A percentile compares a stretch with the other conserved stretches of the same genome.
These are phyloP conservation scores for Achaetomium macrosporum DNA, from an alignment of 2,329 filamentous ascomycete genomes.

Conservation along the genomic window DNA sequence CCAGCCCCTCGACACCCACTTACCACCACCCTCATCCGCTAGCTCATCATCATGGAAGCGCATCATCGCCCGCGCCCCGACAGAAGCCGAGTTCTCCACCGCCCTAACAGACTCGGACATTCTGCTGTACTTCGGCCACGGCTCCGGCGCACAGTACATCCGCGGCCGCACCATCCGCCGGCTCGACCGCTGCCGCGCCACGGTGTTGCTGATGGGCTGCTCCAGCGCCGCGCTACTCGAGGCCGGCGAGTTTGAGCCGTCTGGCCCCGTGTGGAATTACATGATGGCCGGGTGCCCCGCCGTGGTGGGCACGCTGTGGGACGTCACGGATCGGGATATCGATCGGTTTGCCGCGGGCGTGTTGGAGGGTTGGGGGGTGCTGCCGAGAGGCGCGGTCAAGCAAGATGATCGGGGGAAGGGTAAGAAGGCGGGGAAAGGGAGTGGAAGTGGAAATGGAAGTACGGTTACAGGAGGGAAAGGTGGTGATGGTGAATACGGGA, in stretches of 20 bases:
- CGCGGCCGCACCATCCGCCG: slow-evolving; percentile 75
- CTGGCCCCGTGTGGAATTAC: slow-evolving; percentile 86
- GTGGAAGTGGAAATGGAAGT: slow-evolving; percentile 14
- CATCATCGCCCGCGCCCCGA: slow-evolving; percentile 63
- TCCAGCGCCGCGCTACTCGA: slow-evolving; percentile 76
- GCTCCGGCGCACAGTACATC: slow-evolving; percentile 91
- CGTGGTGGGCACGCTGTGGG: slow-evolving; percentile 90
- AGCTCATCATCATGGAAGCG: slow-evolving; percentile 45
- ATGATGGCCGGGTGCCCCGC: slow-evolving; percentile 82
- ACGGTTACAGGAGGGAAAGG: background rate
- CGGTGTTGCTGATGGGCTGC: slow-evolving; percentile 89
- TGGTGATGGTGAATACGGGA: slow-evolving; percentile 21
- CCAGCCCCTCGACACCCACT: slow-evolving; percentile 51
- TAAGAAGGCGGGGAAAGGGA: slow-evolving; percentile 26
- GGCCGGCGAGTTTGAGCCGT: slow-evolving; percentile 82
- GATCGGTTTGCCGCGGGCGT: slow-evolving; percentile 78
- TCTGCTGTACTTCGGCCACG: slow-evolving; percentile 92
- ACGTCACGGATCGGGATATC: slow-evolving; percentile 96
- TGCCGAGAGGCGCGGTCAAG: slow-evolving; percentile 36
- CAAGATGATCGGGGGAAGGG: slow-evolving; percentile 27
- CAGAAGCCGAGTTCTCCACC: slow-evolving; percentile 68
- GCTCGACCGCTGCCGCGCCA: slow-evolving; percentile 67
- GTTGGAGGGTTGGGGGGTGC: slow-evolving; percentile 82
- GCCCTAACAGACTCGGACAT: slow-evolving; percentile 63
- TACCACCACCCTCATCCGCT: slow-evolving; percentile 44